phyloP scores from a whole-genome alignment of 1,284 basidiomycete species.

The Heterobasidion annosum region DNA sequence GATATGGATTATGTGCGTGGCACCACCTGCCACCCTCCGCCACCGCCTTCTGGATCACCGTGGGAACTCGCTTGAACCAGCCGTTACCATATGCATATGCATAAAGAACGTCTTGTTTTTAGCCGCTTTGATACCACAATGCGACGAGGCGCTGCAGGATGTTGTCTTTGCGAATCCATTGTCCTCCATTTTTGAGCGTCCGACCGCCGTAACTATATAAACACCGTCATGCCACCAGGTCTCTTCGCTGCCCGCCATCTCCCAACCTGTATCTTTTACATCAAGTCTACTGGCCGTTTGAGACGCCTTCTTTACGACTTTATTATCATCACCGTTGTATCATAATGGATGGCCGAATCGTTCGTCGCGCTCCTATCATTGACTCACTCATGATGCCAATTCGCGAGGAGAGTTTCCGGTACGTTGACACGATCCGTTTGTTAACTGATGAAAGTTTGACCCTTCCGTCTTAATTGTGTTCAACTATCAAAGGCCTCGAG shows the following conservation, averaged over 20 bases:
- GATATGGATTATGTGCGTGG: too few relatives aligned
- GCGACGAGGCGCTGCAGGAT: too few relatives aligned
- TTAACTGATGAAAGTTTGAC: background rate
- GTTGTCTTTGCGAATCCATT: too few relatives aligned
- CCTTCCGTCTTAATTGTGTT: background rate
- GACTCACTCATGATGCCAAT: background rate
- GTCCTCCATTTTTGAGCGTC: too few relatives aligned
- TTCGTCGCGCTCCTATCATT: background rate
- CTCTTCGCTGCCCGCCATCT: too few relatives aligned
- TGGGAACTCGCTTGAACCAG: too few relatives aligned
- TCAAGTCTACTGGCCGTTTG: background rate
- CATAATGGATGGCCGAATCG: background rate
- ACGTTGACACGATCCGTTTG: background rate
- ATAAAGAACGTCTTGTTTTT: too few relatives aligned
- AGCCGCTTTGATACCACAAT: too few relatives aligned
- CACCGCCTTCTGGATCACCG: too few relatives aligned
- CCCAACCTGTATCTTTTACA: background rate
- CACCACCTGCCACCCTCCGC: too few relatives aligned
- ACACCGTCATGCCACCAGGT: background rate
- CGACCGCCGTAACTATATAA: background rate
- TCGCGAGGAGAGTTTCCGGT: background rate
- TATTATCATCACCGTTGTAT: background rate
- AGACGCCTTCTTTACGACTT: background rate
- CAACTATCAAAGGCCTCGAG: conserved; percentile 8
- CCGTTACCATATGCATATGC: too few relatives aligned